A percentile compares a stretch with the other conserved stretches of the same genome.
These are phyloP conservation scores for Pinus taeda DNA, from an alignment of 75 land plant species.

Conservation along the genomic window DNA sequence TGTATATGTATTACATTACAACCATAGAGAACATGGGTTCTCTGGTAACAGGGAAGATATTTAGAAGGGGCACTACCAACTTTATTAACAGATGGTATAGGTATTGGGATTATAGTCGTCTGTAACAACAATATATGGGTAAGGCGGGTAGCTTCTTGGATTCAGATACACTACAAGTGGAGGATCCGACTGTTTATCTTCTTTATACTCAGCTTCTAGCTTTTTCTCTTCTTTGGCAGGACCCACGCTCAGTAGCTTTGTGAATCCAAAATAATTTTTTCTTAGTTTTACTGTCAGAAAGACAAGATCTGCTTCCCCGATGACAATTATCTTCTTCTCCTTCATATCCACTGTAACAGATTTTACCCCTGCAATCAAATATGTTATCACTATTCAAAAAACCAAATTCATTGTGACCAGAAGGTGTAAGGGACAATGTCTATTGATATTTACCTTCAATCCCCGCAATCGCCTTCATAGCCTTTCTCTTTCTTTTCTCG, in stretches of 20 bases:
- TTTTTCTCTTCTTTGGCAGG: constrained; percentile 41
- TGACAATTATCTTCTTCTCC: constrained; percentile 17
- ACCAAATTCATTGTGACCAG: background rate
- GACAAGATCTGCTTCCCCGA: constrained; percentile 22
- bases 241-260: constrained; percentile 22
- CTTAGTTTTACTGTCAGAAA: constrained; percentile 16
- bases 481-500: background rate
- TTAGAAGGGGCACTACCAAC: too few species aligned
- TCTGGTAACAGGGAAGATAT: too few species aligned
- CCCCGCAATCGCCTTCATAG: background rate
- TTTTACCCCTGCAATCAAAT: constrained; percentile 16
- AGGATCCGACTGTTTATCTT: background rate
- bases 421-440: too few species aligned
- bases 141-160: too few species aligned
- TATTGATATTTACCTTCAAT: background rate
- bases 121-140: too few species aligned
- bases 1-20: too few species aligned
- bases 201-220: background rate
- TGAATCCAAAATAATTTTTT: constrained; percentile 1
- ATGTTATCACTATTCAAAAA: background rate
- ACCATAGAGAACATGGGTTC: too few species aligned
- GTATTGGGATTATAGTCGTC: too few species aligned
- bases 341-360: constrained; percentile 21
- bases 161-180: too few species aligned
- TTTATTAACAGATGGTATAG: too few species aligned